Percentiles rank a stretch among this genome's conserved stretches.
These are phyloP conservation scores for Scheffersomyces insectosa DNA, from an alignment of 1,139 yeast species.

Conservation along the genomic window DNA sequence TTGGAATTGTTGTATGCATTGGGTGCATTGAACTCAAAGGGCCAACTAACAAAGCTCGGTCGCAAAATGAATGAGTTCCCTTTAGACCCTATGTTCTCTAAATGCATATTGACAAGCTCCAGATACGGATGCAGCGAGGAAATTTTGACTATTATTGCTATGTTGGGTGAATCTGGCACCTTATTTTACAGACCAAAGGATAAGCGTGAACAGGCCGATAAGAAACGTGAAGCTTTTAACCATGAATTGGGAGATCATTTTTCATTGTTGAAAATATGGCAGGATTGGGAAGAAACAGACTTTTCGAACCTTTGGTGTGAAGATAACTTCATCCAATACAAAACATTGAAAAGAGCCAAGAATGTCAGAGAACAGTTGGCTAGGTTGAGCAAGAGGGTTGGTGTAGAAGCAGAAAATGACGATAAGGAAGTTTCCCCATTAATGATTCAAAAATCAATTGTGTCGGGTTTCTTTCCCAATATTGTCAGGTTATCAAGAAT, in stretches of 20 bases:
- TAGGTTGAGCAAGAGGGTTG: conserved; percentile 61
- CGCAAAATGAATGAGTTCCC: conserved; percentile 92
- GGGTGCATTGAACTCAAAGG: conserved; percentile 84
- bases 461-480: conserved; percentile 83
- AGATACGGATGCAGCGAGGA: conserved; percentile 62
- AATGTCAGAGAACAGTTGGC: conserved; percentile 74
- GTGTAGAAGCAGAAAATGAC: conserved; percentile 32
- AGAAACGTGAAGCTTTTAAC: conserved; percentile 55
- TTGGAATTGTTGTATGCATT: conserved; percentile 77
- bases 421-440: conserved; percentile 19
- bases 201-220: conserved; percentile 63
- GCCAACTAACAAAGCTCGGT: conserved; percentile 77
- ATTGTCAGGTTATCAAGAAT: conserved; percentile 66
- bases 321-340: conserved; percentile 78
- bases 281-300: conserved; percentile 72
- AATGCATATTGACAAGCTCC: conserved; percentile 65
- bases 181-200: conserved; percentile 76
- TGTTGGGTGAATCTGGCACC: conserved; percentile 80
- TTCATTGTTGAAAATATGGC: conserved; percentile 70
- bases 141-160: conserved; percentile 69
- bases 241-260: conserved; percentile 75
- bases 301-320: conserved; percentile 83
- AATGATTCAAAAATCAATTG: conserved; percentile 64
- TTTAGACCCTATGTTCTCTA: conserved; percentile 85
- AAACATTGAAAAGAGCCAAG: conserved; percentile 67